phyloP scores from a whole-genome alignment of 2,329 filamentous ascomycete species.

The Fusarium subtropicale region DNA sequence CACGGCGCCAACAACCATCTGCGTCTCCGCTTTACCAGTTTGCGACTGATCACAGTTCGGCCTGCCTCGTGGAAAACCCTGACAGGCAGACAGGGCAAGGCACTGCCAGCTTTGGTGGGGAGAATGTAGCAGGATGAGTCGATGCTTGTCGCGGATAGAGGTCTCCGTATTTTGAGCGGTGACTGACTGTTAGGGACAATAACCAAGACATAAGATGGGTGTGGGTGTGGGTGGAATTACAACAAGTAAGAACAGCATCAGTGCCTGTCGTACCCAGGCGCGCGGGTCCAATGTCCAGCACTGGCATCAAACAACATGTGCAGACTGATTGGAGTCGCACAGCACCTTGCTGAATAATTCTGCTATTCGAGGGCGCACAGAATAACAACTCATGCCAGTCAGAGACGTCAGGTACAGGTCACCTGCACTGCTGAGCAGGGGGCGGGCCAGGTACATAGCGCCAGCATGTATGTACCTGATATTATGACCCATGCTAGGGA shows the following conservation, averaged over 20 bases:
- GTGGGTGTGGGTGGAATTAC: conserved; percentile 17
- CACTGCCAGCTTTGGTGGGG: conserved; percentile 30
- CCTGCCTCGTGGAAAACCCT: conserved; percentile 17
- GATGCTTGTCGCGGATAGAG: conserved; percentile 21
- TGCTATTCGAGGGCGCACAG: conserved; percentile 13
- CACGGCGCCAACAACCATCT: conserved; percentile 33
- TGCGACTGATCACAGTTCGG: conserved; percentile 28
- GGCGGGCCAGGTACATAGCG: conserved; percentile 52
- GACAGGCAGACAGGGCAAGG: conserved; percentile 25
- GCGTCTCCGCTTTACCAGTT: conserved; percentile 38
- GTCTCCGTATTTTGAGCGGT: conserved; percentile 36
- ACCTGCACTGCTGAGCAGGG: conserved; percentile 52
- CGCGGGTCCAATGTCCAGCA: conserved; percentile 27
- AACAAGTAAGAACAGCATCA: conserved; percentile 14
- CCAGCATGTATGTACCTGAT: conserved; percentile 46
- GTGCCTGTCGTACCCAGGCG: conserved; percentile 26
- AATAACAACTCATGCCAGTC: conserved; percentile 35
- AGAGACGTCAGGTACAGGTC: conserved; percentile 54
- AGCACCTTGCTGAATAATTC: conserved; percentile 37
- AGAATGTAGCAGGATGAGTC: conserved; percentile 24
- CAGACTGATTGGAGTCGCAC: conserved; percentile 26
- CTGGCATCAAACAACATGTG: conserved; percentile 9
- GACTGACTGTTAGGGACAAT: conserved; percentile 31
- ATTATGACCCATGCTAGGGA: conserved; percentile 42
- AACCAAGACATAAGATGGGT: conserved; percentile 15